Base-by-base conservation (phyloP, 2,329 filamentous ascomycete genomes). In the Botryotinia calthae region DNA sequence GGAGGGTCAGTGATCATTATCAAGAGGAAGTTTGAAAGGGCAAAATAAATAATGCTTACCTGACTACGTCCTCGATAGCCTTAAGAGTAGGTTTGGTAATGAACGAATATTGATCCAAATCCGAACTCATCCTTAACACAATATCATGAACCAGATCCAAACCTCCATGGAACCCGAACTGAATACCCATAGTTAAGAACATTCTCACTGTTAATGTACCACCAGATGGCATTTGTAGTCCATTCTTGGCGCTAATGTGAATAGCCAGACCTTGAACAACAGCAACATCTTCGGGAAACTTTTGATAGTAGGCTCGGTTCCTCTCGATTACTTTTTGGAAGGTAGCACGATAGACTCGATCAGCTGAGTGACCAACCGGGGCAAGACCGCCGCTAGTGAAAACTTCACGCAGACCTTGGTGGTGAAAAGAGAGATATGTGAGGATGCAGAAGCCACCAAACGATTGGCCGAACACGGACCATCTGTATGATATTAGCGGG, bases 371-470 rank as follows among this genome's bases (percentile, higher is more conserved):
- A 70, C 91, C 89, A 18, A 97, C 84, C 0, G 95, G 93, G 22
- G 93, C 91, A 62, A 98, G 85, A 0, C 95, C 95, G 54, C 95
- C 95, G 18, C 92, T 93, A 48, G 95, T 86, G 80, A 97, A 98
- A 37, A 89, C 89, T 83, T 98, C 95, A 44, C 90, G 89, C 37
- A 98, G 82, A 1, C 92, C 92, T 72, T 94, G 87, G 0, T 93
- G 93, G 77, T 88, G 90, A 80, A 93, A 90, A 3, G 92, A 96
- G 25, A 98, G 87, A 81, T 98, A 98, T 12, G 92, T 95, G 48
- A 94, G 85, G 65, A 86, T 87, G 79, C 94, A 93, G 82, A 97
- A 98, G 1, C 95, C 95, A 56, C 95, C 95, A 81, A 97, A 98
- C 25, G 91, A 95, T 83, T 98, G 95, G 14, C 95, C 95, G 75